phyloP scores from a whole-genome alignment of 345 rosid genomes.

The Salix purpurea region DNA sequence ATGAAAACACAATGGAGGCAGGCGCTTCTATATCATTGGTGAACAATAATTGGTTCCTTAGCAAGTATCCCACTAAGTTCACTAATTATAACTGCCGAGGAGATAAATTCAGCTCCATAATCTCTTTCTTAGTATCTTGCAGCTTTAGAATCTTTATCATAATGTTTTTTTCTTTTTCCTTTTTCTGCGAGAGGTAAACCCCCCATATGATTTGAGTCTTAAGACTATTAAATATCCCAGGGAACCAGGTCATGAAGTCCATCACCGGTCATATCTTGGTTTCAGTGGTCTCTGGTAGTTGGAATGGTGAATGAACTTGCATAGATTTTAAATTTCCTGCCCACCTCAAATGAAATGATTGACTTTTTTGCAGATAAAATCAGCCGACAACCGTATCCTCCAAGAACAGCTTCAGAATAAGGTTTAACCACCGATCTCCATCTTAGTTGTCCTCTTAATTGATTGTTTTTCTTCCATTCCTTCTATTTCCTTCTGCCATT shows the following conservation, averaged over 20 bases:
- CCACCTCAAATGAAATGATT: conserved; percentile 17
- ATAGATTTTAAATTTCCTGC: neutral
- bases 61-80: neutral
- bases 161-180: neutral
- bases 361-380: conserved; percentile 60
- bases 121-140: neutral
- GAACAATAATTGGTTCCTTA: neutral
- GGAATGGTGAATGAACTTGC: neutral
- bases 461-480: neutral
- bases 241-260: neutral
- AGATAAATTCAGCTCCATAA: neutral
- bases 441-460: conserved; percentile 1
- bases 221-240: neutral
- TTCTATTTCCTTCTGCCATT: neutral
- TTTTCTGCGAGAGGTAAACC: neutral
- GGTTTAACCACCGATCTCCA: conserved; percentile 34
- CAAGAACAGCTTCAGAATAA: conserved; percentile 93
- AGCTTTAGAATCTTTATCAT: neutral
- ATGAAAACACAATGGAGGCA: neutral
- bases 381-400: conserved; percentile 96
- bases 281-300: neutral
- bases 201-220: neutral
- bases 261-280: neutral
- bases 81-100: neutral
- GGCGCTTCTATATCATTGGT: neutral